Percentiles rank a stretch among this genome's conserved stretches.
phyloP scores from a whole-genome alignment of 2,329 filamentous ascomycete genomes.

The Diaporthe citrichinensis region DNA sequence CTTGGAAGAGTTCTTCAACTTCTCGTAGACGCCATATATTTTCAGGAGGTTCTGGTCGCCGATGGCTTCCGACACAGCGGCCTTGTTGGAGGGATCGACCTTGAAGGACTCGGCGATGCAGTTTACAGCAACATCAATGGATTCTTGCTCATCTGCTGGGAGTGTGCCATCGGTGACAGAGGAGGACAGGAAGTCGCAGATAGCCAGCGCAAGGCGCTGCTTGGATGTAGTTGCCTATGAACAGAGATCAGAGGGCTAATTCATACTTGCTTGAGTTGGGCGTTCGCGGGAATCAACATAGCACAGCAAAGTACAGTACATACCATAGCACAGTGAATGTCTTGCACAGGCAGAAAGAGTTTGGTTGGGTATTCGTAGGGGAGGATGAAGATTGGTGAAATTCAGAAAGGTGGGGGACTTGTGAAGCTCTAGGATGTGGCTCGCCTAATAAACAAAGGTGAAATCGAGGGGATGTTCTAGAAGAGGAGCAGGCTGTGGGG shows the following conservation, averaged over 20 bases:
- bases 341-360: neutral
- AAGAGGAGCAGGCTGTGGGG: constrained; percentile 26
- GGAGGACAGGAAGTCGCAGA: constrained; percentile 92
- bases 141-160: constrained; percentile 88
- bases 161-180: constrained; percentile 92
- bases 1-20: constrained; percentile 76
- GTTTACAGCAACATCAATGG: constrained; percentile 92
- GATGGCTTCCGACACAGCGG: constrained; percentile 81
- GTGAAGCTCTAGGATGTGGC: constrained; percentile 9
- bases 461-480: constrained; percentile 25
- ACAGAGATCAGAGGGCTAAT: constrained; percentile 27
- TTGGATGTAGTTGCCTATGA: constrained; percentile 64
- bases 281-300: neutral
- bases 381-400: neutral
- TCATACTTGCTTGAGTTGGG: neutral
- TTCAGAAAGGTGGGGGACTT: neutral
- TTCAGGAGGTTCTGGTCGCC: constrained; percentile 89
- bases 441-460: constrained; percentile 1
- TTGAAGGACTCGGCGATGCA: constrained; percentile 97
- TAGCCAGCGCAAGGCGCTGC: constrained; percentile 95
- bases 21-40: constrained; percentile 98
- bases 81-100: constrained; percentile 85
- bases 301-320: neutral
- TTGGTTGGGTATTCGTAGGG: neutral
- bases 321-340: constrained; percentile 30